Evolutionary conservation across 73 alveolate species (phyloP), one percentile per base, ranked within the genome.

Genomic region (Paramecium pentaurelia): DNA sequence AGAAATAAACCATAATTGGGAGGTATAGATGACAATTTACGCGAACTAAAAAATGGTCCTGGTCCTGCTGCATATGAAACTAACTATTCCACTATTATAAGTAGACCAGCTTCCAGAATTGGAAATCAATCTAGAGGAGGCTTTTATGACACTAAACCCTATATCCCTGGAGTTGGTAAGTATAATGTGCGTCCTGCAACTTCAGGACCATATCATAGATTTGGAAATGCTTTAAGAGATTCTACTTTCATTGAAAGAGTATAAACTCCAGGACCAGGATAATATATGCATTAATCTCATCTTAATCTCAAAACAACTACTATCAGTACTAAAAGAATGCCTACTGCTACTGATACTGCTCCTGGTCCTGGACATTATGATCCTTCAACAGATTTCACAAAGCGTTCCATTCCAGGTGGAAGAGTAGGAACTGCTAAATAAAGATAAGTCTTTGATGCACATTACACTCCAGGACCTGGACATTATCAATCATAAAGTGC

Each of bases 11-110:
- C 58, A 7, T 10, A 40, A 11, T 12, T 27, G 58, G 91, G 91
- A 18, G 91, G 91, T 2, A 49, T 80, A 8, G 91, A 80, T 47
- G 91, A 80, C 30, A 32, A 80, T 47, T 47, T 80, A 47, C 45
- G 91, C 0, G 91, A 80, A 25, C 12, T 44, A 28, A 80, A 80
- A 25, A 45, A 45, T 40, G 91, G 91, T 11, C 91, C 91, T 44
- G 91, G 91, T 16, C 91, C 91, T 3, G 91, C 91, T 25, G 91
- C 91, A 11, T 80, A 80, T 80, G 91, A 80, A 10, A 80, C 91
- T 18, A 80, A 80, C 18, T 80, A 80, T 80, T 80, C 91, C 8
- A 80, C 91, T 16, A 14, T 80, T 28, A 7, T 36, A 14, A 45
- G 42, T 22, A 40, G 91, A 27, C 91, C 91, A 6, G 47, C 91